Percentiles rank a stretch among this genome's conserved stretches.
phyloP scores from a whole-genome alignment of 768 basidiomycete genomes.

The Gymnopilus junonius region DNA sequence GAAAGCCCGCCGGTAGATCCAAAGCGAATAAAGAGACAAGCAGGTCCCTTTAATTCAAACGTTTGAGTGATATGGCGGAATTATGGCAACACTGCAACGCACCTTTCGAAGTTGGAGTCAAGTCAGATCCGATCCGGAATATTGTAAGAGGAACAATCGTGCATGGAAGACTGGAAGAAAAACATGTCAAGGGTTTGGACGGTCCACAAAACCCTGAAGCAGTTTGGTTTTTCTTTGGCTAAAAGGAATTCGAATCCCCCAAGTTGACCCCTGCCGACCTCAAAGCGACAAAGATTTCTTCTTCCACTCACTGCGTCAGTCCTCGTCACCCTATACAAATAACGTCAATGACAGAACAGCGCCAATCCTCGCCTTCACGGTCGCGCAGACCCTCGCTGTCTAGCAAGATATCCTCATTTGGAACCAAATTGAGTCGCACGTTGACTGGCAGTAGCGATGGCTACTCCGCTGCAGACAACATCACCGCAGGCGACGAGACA shows the following conservation, averaged over 20 bases:
- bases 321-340: neutral
- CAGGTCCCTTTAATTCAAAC: neutral
- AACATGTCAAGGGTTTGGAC: neutral
- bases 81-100: neutral
- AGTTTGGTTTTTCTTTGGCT: neutral
- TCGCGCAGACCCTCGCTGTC: neutral
- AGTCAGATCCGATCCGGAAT: neutral
- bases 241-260: neutral
- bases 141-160: neutral
- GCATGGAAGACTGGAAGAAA: neutral
- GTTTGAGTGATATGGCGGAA: neutral
- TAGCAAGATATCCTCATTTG: constrained; percentile 1
- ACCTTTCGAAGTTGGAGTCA: neutral
- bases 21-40: neutral
- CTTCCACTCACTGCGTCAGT: neutral
- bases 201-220: neutral
- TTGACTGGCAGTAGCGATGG: neutral
- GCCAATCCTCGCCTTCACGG: neutral
- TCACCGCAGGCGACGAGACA: neutral
- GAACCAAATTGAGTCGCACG: constrained; percentile 3
- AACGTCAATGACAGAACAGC: neutral
- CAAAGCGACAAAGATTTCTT: neutral
- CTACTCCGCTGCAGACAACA: neutral
- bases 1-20: neutral
- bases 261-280: neutral